Base-by-base conservation (phyloP, 768 basidiomycete genomes). In the Steccherinum ochraceum region DNA sequence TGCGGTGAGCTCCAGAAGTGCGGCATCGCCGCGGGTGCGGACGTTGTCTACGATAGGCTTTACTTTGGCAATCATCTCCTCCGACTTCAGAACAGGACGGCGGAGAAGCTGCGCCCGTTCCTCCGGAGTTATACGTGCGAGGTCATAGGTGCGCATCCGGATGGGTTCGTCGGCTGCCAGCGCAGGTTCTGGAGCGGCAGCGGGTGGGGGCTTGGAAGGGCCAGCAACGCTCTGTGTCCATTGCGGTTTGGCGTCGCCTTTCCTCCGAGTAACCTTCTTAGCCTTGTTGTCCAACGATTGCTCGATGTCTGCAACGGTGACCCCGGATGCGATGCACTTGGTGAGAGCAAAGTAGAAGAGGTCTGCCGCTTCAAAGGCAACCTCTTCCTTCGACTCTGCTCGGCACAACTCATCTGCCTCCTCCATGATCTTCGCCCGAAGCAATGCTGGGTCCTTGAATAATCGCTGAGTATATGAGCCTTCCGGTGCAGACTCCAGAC, bases 381-480 rank as follows among this genome's bases (percentile, higher is more conserved):
- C 72, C 24, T 97, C 90, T 45, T 88, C 83, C 61, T 79, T 80
- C 1, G 81, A 80, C 58, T 81, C 72, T 20, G 91, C 91, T 16
- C 76, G 75, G 64, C 93, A 95, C n/a, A 99, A 78, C 67, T 99
- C 96, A 59, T 95, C 90, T 0, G 96, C 96, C 66, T 99, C 96
- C 68, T 99, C 96, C 84, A 89, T 91, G 56, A 99, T 93, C 74
- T 99, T 99, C 47, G 93, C 86, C 43, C 76, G 79, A 42, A 98
- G 72, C n/a, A 99, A 75, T 43, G 76, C 78, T 3, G 84, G 70
- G 63, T 97, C 90, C 40, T 77, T 74, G 69, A 98, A 96, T 23
- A 99, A 70, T 48, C 91, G 74, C 46, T 78, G 81, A 16, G 96
- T 98, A 68, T 99, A 99, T 1, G 90, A 93, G 4, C 93, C 93